These are phyloP conservation scores for Fusarium stilboides DNA, from an alignment of 2,329 filamentous ascomycete species.

Conservation along the genomic window DNA sequence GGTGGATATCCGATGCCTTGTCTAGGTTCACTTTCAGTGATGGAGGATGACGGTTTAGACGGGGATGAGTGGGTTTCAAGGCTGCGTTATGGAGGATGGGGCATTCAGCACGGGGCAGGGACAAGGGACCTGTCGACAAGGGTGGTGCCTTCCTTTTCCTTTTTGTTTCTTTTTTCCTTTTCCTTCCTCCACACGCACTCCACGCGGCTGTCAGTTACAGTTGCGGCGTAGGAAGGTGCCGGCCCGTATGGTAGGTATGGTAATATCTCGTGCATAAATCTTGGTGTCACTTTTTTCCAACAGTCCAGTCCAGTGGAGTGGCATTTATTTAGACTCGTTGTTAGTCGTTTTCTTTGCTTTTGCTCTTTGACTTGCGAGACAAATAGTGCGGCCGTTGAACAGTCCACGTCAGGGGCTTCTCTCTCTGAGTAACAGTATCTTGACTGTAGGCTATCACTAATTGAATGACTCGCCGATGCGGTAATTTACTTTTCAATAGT, in stretches of 20 bases:
- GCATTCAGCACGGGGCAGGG: constrained; percentile 49
- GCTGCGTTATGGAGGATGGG: constrained; percentile 39
- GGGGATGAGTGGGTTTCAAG: constrained; percentile 33
- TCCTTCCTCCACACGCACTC: constrained; percentile 26
- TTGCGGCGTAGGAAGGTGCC: constrained; percentile 41
- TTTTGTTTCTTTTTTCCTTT: constrained; percentile 39
- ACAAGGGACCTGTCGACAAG: constrained; percentile 43
- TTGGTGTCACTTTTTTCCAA: background rate
- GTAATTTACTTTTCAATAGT: constrained; percentile 6
- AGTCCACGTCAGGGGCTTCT: constrained; percentile 1
- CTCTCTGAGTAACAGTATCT: background rate
- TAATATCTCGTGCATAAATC: constrained; percentile 9
- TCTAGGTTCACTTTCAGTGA: constrained; percentile 15
- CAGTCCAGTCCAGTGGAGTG: constrained; percentile 2
- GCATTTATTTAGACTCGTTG: constrained; percentile 12
- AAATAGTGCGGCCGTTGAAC: constrained; percentile 30
- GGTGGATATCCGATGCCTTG: constrained; percentile 11
- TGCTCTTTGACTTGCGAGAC: constrained; percentile 16
- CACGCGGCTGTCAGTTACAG: constrained; percentile 43
- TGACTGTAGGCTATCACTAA: background rate
- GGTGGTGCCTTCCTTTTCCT: constrained; percentile 32
- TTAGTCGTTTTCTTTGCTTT: constrained; percentile 26
- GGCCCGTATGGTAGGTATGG: constrained; percentile 7
- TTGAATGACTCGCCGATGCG: constrained; percentile 33
- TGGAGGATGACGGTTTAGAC: constrained; percentile 36